These are phyloP conservation scores for Plasmodium berghei DNA, from an alignment of 169 alveolate species.

Conservation along the genomic window DNA sequence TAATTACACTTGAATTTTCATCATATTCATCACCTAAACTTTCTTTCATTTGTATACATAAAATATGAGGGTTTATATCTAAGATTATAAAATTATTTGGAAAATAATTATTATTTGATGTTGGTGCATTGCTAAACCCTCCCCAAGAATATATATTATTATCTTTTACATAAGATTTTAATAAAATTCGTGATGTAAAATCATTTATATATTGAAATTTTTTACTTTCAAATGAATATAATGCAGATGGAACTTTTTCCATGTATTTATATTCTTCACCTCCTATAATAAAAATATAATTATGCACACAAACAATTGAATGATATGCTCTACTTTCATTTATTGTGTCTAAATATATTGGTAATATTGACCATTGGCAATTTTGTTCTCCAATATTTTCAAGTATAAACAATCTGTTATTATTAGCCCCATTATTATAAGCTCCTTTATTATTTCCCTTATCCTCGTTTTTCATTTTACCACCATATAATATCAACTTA, in stretches of 20 bases:
- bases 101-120: slow-evolving; percentile 22
- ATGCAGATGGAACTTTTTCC: slow-evolving; percentile 77
- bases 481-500: slow-evolving; percentile 73
- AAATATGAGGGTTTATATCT: slow-evolving; percentile 45
- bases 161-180: slow-evolving; percentile 64
- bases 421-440: slow-evolving; percentile 1
- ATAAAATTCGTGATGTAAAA: slow-evolving; percentile 44
- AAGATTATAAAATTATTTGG: slow-evolving; percentile 44
- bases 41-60: slow-evolving; percentile 38
- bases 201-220: slow-evolving; percentile 70
- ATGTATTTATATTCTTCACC: slow-evolving; percentile 75
- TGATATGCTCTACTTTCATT: slow-evolving; percentile 74
- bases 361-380: slow-evolving; percentile 63
- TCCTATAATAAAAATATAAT: slow-evolving; percentile 71
- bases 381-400: slow-evolving; percentile 17
- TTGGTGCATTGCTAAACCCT: slow-evolving; percentile 64
- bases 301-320: slow-evolving; percentile 13
- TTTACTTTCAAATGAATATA: slow-evolving; percentile 63
- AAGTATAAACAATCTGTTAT: slow-evolving; percentile 30
- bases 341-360: slow-evolving; percentile 37
- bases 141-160: slow-evolving; percentile 75
- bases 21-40: slow-evolving; percentile 48
- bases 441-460: too few relatives aligned
- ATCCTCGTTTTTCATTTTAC: slow-evolving; percentile 36
- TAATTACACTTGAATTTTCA: slow-evolving; percentile 32